Conservation (phyloP, 2,329 filamentous ascomycete genomes). For the Ascochyta viciae-villosae region DNA sequence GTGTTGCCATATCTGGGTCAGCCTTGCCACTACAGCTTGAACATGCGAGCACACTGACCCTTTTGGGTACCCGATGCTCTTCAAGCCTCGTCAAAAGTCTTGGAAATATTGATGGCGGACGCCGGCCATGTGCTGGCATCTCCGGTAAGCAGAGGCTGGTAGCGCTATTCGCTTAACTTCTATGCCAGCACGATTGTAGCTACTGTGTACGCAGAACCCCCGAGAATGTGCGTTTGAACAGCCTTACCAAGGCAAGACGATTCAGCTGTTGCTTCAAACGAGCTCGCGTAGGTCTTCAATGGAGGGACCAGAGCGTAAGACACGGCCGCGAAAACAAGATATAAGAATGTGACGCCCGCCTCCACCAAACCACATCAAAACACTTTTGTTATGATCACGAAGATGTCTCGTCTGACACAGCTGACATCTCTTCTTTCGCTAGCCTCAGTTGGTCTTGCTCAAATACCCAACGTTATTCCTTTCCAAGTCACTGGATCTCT, state of each 20-base stretch:
- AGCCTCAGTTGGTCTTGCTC: constrained; percentile 28
- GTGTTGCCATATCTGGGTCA: constrained; percentile 4
- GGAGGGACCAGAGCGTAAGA: constrained; percentile 5
- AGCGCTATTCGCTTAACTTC: constrained; percentile 1
- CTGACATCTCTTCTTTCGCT: constrained; percentile 27
- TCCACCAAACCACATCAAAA: neutral
- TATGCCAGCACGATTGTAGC: neutral
- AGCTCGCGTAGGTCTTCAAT: constrained; percentile 1
- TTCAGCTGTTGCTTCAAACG: constrained; percentile 4
- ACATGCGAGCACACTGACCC: constrained; percentile 1
- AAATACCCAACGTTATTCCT: constrained; percentile 31
- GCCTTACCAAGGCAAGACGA: constrained; percentile 1
- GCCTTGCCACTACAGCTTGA: neutral
- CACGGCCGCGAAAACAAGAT: neutral
- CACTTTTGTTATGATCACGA: neutral
- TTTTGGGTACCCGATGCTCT: constrained; percentile 5
- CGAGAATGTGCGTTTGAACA: constrained; percentile 7
- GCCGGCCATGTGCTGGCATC: neutral
- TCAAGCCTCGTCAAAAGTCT: constrained; percentile 25
- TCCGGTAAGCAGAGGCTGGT: constrained; percentile 10
- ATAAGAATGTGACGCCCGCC: constrained; percentile 16
- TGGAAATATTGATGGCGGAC: constrained; percentile 37
- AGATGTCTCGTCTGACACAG: constrained; percentile 28
- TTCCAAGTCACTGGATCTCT: constrained; percentile 39
- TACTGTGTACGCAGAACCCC: constrained; percentile 4